Evolutionary conservation across 208 protist genomes (phyloP).

Genomic region (Wallacemonas sp.): DNA sequence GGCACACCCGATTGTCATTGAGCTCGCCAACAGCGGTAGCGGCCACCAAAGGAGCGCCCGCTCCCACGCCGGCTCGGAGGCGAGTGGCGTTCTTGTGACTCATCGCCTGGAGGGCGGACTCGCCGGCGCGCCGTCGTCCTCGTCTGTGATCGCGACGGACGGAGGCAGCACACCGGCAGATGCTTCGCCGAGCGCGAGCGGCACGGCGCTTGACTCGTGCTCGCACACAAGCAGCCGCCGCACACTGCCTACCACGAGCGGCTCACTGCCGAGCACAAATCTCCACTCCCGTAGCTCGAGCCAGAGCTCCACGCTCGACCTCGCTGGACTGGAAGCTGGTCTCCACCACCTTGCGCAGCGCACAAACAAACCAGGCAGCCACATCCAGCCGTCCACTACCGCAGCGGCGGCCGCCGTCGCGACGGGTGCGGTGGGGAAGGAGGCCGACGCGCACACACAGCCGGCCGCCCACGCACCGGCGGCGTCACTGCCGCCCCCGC

Average conservation of each 20-base stretch:
- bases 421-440: no score
- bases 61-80: neutral
- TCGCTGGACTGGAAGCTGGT: neutral
- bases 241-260: neutral
- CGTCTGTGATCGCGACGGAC: neutral
- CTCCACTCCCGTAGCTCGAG: constrained; percentile 6
- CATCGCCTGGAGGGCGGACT: neutral
- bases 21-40: constrained; percentile 62
- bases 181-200: no score
- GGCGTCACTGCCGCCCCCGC: neutral
- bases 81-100: neutral
- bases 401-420: neutral
- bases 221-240: neutral
- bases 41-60: neutral
- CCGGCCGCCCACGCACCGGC: neutral
- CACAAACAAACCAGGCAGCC: neutral
- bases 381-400: no score
- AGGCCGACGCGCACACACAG: no score
- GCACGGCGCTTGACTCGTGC: neutral
- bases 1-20: constrained; percentile 76
- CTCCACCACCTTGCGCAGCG: neutral
- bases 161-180: no score
- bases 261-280: neutral
- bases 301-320: neutral
- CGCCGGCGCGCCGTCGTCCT: neutral